Percentiles rank a stretch among this genome's conserved stretches.
These are phyloP conservation scores for Murraya koenigii DNA, from an alignment of 345 rosid species.

Conservation along the genomic window DNA sequence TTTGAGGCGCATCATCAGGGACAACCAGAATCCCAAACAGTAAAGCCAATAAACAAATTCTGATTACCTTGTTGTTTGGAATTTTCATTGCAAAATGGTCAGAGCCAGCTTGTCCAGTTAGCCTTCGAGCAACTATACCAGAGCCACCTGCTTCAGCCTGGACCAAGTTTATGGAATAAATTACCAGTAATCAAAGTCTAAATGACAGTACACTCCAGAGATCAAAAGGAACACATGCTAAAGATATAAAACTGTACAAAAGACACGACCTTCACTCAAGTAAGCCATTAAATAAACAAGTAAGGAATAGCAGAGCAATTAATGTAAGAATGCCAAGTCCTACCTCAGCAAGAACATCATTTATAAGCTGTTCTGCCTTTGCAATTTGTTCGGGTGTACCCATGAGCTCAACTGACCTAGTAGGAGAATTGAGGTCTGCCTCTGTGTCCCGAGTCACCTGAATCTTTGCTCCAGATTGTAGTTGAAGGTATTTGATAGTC, in stretches of 20 bases:
- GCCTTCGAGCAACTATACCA: constrained; percentile 69
- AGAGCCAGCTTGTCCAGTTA: constrained; percentile 72
- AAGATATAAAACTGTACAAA: not conserved
- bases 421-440: constrained; percentile 69
- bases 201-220: not conserved
- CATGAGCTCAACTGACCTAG: constrained; percentile 74
- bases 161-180: constrained; percentile 1
- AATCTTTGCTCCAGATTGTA: constrained; percentile 97
- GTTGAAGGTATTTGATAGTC: constrained; percentile 90
- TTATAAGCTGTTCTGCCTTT: constrained; percentile 87
- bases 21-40: constrained; percentile 16
- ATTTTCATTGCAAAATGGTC: constrained; percentile 74
- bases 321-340: not conserved
- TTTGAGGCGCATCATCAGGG: constrained; percentile 24
- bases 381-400: constrained; percentile 86
- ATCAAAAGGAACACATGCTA: not conserved
- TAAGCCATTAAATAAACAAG: not conserved
- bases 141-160: constrained; percentile 97
- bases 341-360: constrained; percentile 89
- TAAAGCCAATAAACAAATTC: constrained; percentile 5
- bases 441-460: constrained; percentile 95
- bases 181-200: not conserved
- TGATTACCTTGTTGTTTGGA: constrained; percentile 85
- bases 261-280: not conserved
- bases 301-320: not conserved